Base-by-base conservation (phyloP, 345 rosid genomes). In the Sapria himalayana region DNA sequence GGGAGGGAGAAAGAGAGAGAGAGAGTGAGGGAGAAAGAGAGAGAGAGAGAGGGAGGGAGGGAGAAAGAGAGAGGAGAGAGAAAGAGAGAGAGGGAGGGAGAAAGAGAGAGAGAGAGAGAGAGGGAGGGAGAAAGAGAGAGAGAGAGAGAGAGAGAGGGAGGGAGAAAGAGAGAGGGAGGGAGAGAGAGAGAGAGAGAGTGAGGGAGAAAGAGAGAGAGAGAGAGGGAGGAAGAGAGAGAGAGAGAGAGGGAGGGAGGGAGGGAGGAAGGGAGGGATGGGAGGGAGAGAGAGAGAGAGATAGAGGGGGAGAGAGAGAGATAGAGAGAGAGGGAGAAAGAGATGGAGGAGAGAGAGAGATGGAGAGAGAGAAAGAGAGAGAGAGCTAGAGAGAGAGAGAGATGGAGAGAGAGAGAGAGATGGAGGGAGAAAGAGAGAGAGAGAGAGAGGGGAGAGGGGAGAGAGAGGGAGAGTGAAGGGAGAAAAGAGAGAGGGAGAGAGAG, bases 201-300 rank as follows among this genome's bases (percentile, higher is more conserved):
- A 27, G 31, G 9, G 31, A 27, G 31, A 27, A 9, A 34, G 37
- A 34, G 37, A 34, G 37, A 34, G 37, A 9, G 37, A 9, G 37
- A 34, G 37, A 34, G 7, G 9, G 37, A 9, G 37, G 5, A 4
- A 34, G 37, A 27, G 31, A 27, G 31, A 27, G 31, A 27, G 31
- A 27, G 31, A 27, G 31, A 27, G 31, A 27, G 31, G 9, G 31
- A 27, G 7, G 7, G 7, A 5, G 9, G 9, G 5, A 9, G 9
- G 31, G 9, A 27, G 9, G 8, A 5, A 34, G 7, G 8, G 37
- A 34, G 7, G n/a, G n/a, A n/a, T n/a, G n/a, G n/a, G n/a, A n/a
- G n/a, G n/a, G n/a, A n/a, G n/a, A n/a, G n/a, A n/a, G n/a, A n/a
- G n/a, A n/a, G n/a, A n/a, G n/a, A n/a, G n/a, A n/a, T n/a, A n/a